These are phyloP conservation scores for Chrysanthemum makinoi DNA, from an alignment of 129 eudicot genomes.

Conservation along the genomic window DNA sequence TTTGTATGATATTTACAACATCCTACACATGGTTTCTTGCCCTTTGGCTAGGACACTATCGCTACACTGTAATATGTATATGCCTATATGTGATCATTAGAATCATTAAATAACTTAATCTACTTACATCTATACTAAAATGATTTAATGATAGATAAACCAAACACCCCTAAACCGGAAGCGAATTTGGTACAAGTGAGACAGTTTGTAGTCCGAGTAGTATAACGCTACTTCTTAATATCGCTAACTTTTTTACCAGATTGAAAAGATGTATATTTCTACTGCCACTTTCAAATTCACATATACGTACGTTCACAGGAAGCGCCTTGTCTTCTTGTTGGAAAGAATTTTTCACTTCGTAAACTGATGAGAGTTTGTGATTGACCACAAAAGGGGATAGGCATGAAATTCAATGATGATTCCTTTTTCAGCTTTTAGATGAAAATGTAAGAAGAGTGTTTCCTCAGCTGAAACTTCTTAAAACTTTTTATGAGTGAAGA, in stretches of 20 bases:
- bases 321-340: slow-evolving; percentile 70
- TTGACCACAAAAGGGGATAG: not conserved
- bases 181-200: slow-evolving; percentile 83
- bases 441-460: slow-evolving; percentile 55
- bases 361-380: slow-evolving; percentile 47
- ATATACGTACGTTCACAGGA: slow-evolving; percentile 83
- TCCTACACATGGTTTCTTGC: slow-evolving; percentile 62
- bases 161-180: slow-evolving; percentile 75
- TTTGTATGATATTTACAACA: slow-evolving; percentile 54
- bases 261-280: slow-evolving; percentile 54
- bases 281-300: slow-evolving; percentile 84
- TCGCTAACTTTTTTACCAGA: slow-evolving; percentile 66
- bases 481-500: slow-evolving; percentile 75
- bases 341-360: slow-evolving; percentile 89
- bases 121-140: not conserved
- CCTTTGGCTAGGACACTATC: slow-evolving; percentile 80
- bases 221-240: slow-evolving; percentile 92
- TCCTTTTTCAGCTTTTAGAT: slow-evolving; percentile 97
- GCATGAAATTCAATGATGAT: not conserved
- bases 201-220: slow-evolving; percentile 78
- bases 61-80: slow-evolving; percentile 63
- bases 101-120: not conserved
- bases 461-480: slow-evolving; percentile 43
- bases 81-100: not conserved
- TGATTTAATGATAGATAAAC: not conserved